phyloP scores from a whole-genome alignment of 148 eudicot genomes.

The Cornus controversa region DNA sequence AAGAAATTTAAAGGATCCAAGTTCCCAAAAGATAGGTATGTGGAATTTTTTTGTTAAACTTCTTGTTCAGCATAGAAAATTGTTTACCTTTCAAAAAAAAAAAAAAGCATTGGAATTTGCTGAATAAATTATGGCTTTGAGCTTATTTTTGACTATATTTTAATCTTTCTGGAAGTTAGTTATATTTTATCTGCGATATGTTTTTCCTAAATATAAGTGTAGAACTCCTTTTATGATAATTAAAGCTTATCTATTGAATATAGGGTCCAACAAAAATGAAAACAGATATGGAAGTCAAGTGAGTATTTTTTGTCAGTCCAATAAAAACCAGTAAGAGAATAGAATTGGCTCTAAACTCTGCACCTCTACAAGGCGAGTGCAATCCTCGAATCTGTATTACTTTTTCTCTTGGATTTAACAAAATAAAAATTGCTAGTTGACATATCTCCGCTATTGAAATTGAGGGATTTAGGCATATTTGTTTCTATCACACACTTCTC shows the following conservation, averaged over 20 bases:
- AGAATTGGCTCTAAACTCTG: neutral
- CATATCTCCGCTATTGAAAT: neutral
- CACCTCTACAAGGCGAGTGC: neutral
- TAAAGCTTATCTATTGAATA: neutral
- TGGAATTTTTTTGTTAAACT: neutral
- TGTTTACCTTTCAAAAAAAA: no score
- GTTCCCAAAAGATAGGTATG: slow-evolving; percentile 6
- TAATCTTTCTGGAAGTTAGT: neutral
- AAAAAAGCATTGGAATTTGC: neutral
- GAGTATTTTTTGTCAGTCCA: neutral
- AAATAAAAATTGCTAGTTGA: neutral
- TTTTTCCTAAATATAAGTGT: neutral
- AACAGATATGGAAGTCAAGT: no score
- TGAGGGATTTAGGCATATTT: neutral
- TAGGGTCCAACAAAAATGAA: neutral
- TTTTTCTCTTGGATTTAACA: neutral
- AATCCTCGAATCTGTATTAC: neutral
- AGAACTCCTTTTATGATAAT: neutral
- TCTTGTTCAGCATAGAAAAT: neutral
- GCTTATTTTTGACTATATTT: no score
- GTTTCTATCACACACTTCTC: neutral
- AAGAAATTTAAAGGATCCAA: neutral
- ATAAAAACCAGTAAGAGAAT: no score
- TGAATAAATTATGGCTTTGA: neutral
- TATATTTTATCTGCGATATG: neutral